These are phyloP conservation scores for Alternaria metachromatica DNA, from an alignment of 2,329 filamentous ascomycete genomes.

Conservation along the genomic window DNA sequence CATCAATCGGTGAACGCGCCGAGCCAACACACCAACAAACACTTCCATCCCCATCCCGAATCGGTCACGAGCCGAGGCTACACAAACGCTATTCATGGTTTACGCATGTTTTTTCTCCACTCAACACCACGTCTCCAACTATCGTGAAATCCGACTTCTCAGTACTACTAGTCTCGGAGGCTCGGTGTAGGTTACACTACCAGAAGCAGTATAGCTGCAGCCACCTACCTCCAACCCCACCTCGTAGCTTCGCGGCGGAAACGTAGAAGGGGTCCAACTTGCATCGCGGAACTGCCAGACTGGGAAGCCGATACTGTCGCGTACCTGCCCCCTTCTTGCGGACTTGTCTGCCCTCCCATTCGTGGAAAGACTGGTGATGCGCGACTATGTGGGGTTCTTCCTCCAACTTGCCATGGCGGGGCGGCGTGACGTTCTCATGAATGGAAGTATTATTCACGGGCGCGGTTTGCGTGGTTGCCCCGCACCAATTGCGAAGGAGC, in stretches of 20 bases:
- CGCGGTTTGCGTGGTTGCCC: constrained; percentile 3
- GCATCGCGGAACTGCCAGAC: background rate
- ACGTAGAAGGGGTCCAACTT: background rate
- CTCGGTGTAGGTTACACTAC: constrained; percentile 13
- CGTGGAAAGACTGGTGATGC: constrained; percentile 24
- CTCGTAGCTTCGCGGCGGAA: background rate
- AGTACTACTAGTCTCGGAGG: background rate
- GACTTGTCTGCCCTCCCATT: constrained; percentile 26
- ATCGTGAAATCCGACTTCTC: constrained; percentile 22
- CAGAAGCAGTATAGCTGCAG: constrained; percentile 6
- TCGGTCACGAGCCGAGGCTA: constrained; percentile 7
- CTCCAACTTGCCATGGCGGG: background rate
- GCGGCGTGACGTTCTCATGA: constrained; percentile 1
- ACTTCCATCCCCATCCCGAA: background rate
- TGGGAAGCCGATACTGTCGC: background rate
- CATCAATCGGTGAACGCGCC: constrained; percentile 1
- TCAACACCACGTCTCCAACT: constrained; percentile 24
- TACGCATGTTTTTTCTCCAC: background rate
- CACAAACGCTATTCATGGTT: background rate
- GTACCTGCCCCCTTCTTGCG: constrained; percentile 5
- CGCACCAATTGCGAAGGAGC: constrained; percentile 8
- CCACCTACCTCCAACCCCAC: background rate
- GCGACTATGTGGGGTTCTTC: background rate
- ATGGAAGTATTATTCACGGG: constrained; percentile 3
- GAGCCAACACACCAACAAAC: background rate